Conservation (phyloP, 1,284 basidiomycete genomes). For the Sparassis latifolia region DNA sequence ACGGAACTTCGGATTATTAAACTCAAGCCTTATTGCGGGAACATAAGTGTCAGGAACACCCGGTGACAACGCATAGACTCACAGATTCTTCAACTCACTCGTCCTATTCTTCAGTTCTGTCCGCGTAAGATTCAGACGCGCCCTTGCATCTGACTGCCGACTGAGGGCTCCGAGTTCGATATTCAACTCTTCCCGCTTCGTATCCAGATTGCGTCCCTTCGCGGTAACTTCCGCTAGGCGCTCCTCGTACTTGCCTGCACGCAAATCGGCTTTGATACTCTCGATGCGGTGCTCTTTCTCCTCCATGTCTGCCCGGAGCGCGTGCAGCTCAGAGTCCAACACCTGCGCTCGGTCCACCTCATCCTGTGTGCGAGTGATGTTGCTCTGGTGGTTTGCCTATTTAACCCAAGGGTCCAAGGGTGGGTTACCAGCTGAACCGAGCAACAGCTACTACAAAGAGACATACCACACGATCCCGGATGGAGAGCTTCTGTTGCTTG, state of each 20-base stretch:
- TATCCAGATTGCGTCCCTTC: slow-evolving; percentile 60
- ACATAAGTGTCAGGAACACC: too few species aligned
- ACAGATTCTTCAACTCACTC: slow-evolving; percentile 65
- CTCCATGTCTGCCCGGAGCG: slow-evolving; percentile 46
- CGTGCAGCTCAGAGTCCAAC: slow-evolving; percentile 14
- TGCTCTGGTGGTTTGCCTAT: slow-evolving; percentile 16
- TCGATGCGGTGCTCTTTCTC: slow-evolving; percentile 58
- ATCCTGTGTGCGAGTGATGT: slow-evolving; percentile 15
- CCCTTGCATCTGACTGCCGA: slow-evolving; percentile 77
- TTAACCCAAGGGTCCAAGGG: neutral
- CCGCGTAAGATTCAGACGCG: slow-evolving; percentile 75
- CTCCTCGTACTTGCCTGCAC: slow-evolving; percentile 61
- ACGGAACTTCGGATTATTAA: slow-evolving; percentile 55
- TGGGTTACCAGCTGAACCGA: too few species aligned
- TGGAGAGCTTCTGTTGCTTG: slow-evolving; percentile 43
- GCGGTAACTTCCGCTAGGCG: slow-evolving; percentile 55
- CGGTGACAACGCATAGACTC: slow-evolving; percentile 20
- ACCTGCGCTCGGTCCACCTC: slow-evolving; percentile 20
- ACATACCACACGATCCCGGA: slow-evolving; percentile 61
- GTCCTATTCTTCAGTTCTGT: slow-evolving; percentile 62
- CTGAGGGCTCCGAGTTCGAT: slow-evolving; percentile 71
- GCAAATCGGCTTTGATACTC: slow-evolving; percentile 53
- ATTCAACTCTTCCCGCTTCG: slow-evolving; percentile 65
- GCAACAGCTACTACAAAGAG: neutral
- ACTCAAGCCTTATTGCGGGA: slow-evolving; percentile 43